Evolutionary conservation across 2,329 filamentous ascomycete species (phyloP), one percentile per base, ranked within the genome.

Genomic region (Didymella sp.): DNA sequence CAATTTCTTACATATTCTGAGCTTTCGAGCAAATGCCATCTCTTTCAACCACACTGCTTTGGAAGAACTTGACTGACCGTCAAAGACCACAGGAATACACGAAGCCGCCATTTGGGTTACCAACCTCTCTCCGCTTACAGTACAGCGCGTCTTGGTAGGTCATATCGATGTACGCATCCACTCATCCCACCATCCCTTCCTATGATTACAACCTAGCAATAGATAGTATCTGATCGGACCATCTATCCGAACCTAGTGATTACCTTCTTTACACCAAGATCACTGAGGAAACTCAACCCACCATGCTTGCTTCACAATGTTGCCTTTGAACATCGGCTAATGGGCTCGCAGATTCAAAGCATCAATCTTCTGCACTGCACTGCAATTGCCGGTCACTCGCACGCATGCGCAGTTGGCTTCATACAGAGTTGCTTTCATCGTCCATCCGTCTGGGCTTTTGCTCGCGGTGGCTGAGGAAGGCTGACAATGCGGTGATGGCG

Each of bases 1-100:
- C 80, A 88, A 87, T 86, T 87, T 94, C 92, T 96, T 96, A 96
- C 92, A 96, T 96, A 96, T 96, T 91, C 92, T 96, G 92, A 96
- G 64, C 66, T 53, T 73, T 67, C 48, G 48, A 48, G 44, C 55
- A 27, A 37, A 27, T 7, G 25, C 21, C n/a, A 24, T n/a, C 22
- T 48, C 30, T 28, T 31, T 15, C 17, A 21, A 17, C 43, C 5
- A 40, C n/a, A 33, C 27, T 6, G 28, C 12, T 31, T 17, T 40
- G 15, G 9, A 35, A n/a, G 25, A 47, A n/a, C 46, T 8, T 48
- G 28, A 47, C 65, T 70, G 51, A 70, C 58, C n/a, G 37, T 51
- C 31, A 56, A 45, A 47, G 54, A 50, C 25, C 25, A 49, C 28
- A 54, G 49, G 30, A 15, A 25, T n/a, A 8, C 9, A n/a, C 38